Base-by-base conservation (phyloP, 2,329 filamentous ascomycete species). In the Cladosporium sp. region DNA sequence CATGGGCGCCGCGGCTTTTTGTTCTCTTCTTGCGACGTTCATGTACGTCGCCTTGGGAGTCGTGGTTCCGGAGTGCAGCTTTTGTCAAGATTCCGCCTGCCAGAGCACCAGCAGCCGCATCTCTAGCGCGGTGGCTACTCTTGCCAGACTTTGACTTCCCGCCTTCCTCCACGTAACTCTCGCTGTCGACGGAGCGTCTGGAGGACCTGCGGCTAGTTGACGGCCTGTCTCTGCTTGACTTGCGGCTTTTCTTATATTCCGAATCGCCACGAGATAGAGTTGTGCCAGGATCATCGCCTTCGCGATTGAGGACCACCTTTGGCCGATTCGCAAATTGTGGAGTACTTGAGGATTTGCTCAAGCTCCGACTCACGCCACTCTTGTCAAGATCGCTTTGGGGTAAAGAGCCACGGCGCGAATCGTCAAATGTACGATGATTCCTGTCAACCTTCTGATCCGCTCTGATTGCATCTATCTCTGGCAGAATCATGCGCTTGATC, bases 391-490 rank as follows among this genome's bases (percentile, higher is more conserved):
- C 51, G 41, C 53, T 53, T 13, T 57, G 54, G 2, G 48, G 46
- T 11, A 49, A 75, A 55, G 82, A 75, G 49, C 82, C 80, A 59
- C 82, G 75, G 64, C 79, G 74, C 53, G 83, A 79, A 49, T 75
- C 76, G 25, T 85, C 79, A 27, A 87, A 91, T 51, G 83, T 84
- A 49, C 80, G 81, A 9, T 80, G 81, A 59, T 82, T 85, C 56
- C 85, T 79, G 55, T 85, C 82, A 56, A 85, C 85, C 67, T 88
- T 91, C 66, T 92, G 87, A 63, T 95, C 90, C 60, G 91, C 83
- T 68, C 95, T 96, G 49, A 98, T 75, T 8, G 90, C 88, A 59
- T 89, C 92, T 38, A 98, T 76, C 68, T 98, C 92, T 0, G 93
- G 93, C 2, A 98, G 72, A 47, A 96, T 95, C 43, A 95, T 77